A percentile compares a stretch with the other conserved stretches of the same genome.
These are phyloP conservation scores for Aspergillus terreus DNA, from an alignment of 2,329 filamentous ascomycete species.

Conservation along the genomic window DNA sequence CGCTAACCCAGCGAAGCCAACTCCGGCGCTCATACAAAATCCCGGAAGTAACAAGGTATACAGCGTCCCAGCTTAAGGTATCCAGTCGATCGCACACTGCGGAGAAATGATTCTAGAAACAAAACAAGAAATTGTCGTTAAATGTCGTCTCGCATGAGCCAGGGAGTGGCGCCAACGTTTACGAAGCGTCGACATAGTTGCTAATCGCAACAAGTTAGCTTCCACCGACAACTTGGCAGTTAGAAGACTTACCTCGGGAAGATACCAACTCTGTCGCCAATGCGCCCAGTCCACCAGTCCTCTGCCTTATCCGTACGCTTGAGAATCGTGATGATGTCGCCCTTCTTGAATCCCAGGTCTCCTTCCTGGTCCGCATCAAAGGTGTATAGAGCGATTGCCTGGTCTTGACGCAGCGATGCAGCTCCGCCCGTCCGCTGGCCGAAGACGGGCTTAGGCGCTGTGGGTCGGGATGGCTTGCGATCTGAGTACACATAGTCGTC, in stretches of 20 bases:
- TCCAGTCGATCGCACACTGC: neutral
- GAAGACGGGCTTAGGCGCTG: slow-evolving; percentile 87
- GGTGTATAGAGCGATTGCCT: slow-evolving; percentile 86
- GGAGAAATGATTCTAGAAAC: neutral
- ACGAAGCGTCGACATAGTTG: slow-evolving; percentile 37
- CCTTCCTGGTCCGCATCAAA: slow-evolving; percentile 93
- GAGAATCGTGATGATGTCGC: slow-evolving; percentile 88
- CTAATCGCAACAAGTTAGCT: slow-evolving; percentile 17
- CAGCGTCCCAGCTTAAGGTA: neutral
- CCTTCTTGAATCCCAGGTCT: slow-evolving; percentile 94
- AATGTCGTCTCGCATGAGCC: slow-evolving; percentile 22
- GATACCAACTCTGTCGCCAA: slow-evolving; percentile 80
- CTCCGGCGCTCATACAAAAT: slow-evolving; percentile 6
- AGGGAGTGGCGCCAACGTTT: slow-evolving; percentile 11
- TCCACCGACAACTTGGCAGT: neutral
- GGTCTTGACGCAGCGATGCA: slow-evolving; percentile 55
- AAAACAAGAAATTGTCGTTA: slow-evolving; percentile 13
- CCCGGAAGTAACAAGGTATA: slow-evolving; percentile 1
- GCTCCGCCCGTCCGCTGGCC: slow-evolving; percentile 43
- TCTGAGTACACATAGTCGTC: slow-evolving; percentile 55
- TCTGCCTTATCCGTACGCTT: slow-evolving; percentile 92
- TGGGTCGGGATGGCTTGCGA: slow-evolving; percentile 69
- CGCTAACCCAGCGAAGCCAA: slow-evolving; percentile 1
- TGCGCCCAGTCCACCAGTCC: slow-evolving; percentile 96
- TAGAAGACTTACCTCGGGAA: slow-evolving; percentile 69